These are phyloP conservation scores for Chrysoporthe puriensis DNA, from an alignment of 2,329 filamentous ascomycete genomes.

Conservation along the genomic window DNA sequence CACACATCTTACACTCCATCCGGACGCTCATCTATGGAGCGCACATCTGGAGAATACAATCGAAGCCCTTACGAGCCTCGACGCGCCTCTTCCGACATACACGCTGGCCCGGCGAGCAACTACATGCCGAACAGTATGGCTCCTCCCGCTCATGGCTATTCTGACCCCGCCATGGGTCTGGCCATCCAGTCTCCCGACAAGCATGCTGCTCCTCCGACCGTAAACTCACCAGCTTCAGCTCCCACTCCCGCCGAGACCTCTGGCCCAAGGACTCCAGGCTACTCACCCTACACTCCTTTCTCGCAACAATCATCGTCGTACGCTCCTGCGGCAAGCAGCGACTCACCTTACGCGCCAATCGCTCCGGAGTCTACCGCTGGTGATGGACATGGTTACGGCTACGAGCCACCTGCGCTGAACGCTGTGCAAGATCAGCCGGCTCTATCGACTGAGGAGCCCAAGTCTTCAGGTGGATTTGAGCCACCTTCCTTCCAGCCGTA, in stretches of 20 bases:
- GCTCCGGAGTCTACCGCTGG: conserved; percentile 27
- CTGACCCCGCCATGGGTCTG: conserved; percentile 31
- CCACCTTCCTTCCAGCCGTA: conserved; percentile 65
- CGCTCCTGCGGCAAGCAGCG: conserved; percentile 26
- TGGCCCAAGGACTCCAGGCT: conserved; percentile 16
- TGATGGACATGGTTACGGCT: conserved; percentile 56
- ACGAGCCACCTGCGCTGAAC: conserved; percentile 50
- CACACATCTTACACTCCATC: conserved; percentile 37
- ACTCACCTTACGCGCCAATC: conserved; percentile 19
- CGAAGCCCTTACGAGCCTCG: conserved; percentile 47
- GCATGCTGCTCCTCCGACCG: conserved; percentile 31
- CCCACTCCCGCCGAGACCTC: conserved; percentile 12
- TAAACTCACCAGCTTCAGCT: conserved; percentile 23
- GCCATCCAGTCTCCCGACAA: conserved; percentile 36
- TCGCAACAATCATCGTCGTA: conserved; percentile 27
- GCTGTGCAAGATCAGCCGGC: conserved; percentile 36
- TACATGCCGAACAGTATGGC: conserved; percentile 40
- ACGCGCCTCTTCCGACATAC: conserved; percentile 45
- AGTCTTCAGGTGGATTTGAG: conserved; percentile 55
- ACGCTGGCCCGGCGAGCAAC: conserved; percentile 37
- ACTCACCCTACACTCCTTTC: conserved; percentile 24
- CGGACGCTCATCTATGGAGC: conserved; percentile 48
- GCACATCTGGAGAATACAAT: conserved; percentile 48
- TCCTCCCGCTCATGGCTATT: conserved; percentile 38
- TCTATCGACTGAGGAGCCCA: conserved; percentile 35